Evolutionary conservation across 176 grass and related monocot species (phyloP).

Genomic region (Otatea glauca): DNA sequence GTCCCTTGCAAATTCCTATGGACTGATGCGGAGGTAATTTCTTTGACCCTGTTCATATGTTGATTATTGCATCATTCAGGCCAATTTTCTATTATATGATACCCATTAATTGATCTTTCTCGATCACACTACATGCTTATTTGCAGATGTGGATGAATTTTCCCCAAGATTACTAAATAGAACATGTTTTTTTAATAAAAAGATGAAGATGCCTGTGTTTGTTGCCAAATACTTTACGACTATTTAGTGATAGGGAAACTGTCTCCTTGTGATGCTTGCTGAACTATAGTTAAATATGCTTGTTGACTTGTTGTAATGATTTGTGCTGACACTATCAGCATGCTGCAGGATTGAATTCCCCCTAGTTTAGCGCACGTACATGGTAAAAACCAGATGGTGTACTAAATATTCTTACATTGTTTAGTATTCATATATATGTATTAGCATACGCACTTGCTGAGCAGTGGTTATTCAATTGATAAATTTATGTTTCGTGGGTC

Average conservation of each 20-base stretch:
- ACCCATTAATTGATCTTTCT: neutral
- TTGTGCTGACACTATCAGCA: conserved; percentile 6
- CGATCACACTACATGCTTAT: neutral
- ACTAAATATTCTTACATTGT: neutral
- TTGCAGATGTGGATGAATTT: neutral
- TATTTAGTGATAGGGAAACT: conserved; percentile 8
- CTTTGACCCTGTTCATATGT: conserved; percentile 17
- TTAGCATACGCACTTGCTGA: neutral
- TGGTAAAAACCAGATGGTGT: neutral
- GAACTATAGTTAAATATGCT: neutral
- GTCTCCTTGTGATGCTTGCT: neutral
- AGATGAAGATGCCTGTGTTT: neutral
- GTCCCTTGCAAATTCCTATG: conserved; percentile 75
- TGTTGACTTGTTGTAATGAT: neutral
- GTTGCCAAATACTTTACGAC: neutral
- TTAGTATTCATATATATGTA: neutral
- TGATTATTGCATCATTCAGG: neutral
- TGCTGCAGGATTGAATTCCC: conserved; percentile 7
- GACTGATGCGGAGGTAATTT: conserved; percentile 68
- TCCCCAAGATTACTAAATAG: neutral
- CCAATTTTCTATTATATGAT: conserved; percentile 8
- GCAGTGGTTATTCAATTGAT: neutral
- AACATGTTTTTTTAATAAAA: neutral
- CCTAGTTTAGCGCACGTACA: neutral
- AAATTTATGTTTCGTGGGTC: conserved; percentile 5